Evolutionary conservation across 805 yeast species (phyloP), one percentile per base, ranked within the genome.

Genomic region (Candida qinlingensis): DNA sequence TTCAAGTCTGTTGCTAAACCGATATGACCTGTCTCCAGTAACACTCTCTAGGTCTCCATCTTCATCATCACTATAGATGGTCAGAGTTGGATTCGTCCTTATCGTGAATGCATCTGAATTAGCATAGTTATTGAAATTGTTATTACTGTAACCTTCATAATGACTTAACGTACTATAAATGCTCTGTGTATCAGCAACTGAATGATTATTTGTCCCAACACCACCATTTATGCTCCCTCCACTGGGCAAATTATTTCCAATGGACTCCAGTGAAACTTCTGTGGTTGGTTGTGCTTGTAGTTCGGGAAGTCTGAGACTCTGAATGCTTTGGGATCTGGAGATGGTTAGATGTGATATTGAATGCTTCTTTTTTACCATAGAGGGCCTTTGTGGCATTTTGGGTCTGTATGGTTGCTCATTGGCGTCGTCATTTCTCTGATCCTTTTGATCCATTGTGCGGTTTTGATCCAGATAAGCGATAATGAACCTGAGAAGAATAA

Each of bases 281-380:
- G 71, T 68, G 0, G 72, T 67, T 3, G 69, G 60, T 34, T 57
- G 66, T 25, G 67, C 61, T 41, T 59, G 62, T 10, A 61, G 31
- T 10, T 54, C 59, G 4, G 61, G 50, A 8, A 60, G 40, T 35
- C 50, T 51, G 25, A 54, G 37, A 13, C 42, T 45, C 26, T 49
- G 52, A n/a, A 46, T 47, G 43, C 49, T 47, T 27, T 47, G 52
- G 25, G 44, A 39, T 10, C 58, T 44, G 10, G 57, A 53, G 4
- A 54, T 30, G 2, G 61, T 52, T 10, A 55, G 48, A 34, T 56
- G 57, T 37, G 60, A 51, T 8, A 59, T 27, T 2, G 64, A 59
- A 5, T 56, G 61, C 41, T 46, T 53, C 45, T 46, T 55, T 10
- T 39, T 48, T n/a, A 45, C n/a, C 25, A 9, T 10, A 12, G 39